A percentile compares a stretch with the other conserved stretches of the same genome.
phyloP scores from a whole-genome alignment of 352 stramenopile genomes.

The Phytophthora citrophthora region DNA sequence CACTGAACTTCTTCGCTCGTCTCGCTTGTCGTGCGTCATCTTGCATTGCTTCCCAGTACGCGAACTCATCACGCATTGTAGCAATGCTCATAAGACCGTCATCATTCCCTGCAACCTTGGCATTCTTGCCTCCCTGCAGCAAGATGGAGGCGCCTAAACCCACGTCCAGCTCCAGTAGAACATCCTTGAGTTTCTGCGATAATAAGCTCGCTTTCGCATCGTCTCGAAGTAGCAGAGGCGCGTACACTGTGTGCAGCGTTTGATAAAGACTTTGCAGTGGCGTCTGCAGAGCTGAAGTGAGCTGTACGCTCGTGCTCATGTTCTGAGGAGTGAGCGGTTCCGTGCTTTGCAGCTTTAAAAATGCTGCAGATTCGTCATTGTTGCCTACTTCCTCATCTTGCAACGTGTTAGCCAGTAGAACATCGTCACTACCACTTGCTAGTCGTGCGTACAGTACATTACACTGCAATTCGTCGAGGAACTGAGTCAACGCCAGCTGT shows the following conservation, averaged over 20 bases:
- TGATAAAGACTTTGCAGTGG: conserved; percentile 85
- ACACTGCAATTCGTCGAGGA: conserved; percentile 78
- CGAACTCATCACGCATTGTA: conserved; percentile 86
- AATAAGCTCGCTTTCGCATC: conserved; percentile 52
- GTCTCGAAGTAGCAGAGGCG: conserved; percentile 70
- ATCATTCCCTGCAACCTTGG: conserved; percentile 21
- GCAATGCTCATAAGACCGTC: conserved; percentile 78
- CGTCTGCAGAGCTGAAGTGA: conserved; percentile 71
- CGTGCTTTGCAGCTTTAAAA: conserved; percentile 63
- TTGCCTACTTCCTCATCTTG: conserved; percentile 13
- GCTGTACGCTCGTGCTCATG: conserved; percentile 74
- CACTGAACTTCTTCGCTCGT: conserved; percentile 79
- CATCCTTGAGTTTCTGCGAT: conserved; percentile 83
- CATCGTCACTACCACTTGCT: conserved; percentile 24
- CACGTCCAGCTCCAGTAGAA: conserved; percentile 76
- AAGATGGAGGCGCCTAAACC: conserved; percentile 61
- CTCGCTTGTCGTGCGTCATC: conserved; percentile 61
- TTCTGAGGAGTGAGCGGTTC: conserved; percentile 65
- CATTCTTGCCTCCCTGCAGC: conserved; percentile 33
- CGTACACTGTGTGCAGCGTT: conserved; percentile 83
- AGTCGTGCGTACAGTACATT: conserved; percentile 64
- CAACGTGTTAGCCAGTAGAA: conserved; percentile 24
- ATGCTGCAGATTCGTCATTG: conserved; percentile 51
- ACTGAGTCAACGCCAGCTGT: conserved; percentile 59
- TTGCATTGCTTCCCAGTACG: conserved; percentile 79